Base-by-base conservation (phyloP, 1,284 basidiomycete species). In the Sporisorium graminicola region DNA sequence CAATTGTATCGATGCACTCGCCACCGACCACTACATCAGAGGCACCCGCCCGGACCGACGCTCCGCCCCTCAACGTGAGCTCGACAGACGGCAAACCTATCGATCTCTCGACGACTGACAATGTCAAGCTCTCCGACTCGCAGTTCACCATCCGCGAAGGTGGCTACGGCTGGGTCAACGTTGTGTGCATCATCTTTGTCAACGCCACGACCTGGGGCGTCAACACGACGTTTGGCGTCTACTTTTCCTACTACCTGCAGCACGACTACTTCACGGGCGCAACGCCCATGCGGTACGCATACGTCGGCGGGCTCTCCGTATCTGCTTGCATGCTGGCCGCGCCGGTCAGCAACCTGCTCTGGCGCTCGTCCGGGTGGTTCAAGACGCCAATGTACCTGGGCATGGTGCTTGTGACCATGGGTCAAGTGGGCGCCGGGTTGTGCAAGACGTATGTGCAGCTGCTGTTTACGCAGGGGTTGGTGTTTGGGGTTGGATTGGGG, bases 161-260 rank as follows among this genome's bases (percentile, higher is more conserved):
- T 16, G 87, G 87, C 9, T 87, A 87, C 67, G 87, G 87, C 22
- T 87, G 87, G 87, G 85, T 87, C 50, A 82, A 87, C 29, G 83
- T 85, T 13, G 66, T 72, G 12, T 87, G 86, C 64, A 43, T 83
- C 16, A 74, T 86, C 18, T 74, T 70, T 18, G 65, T 82, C 33
- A 86, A 86, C 52, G 86, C 86, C 78, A 67, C 65, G 7, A 81
- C 78, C 9, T 68, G 74, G 86, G 87, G 87, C 22, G 79, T 86
- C 67, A 87, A 87, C 67, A 87, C 87, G 7, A 86, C 86, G 3
- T 88, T 87, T 51, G 87, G 87, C 20, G 86, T 88, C n/a, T 88
- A 86, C 77, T 81, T 86, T 7, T 80, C 86, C 13, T 87, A 85
- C 67, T 88, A 87, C 61, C 78, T 86, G 18, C 58, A 86, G 27